These are phyloP conservation scores for Blepharisma japonicum DNA, from an alignment of 73 alveolate genomes.

Conservation along the genomic window DNA sequence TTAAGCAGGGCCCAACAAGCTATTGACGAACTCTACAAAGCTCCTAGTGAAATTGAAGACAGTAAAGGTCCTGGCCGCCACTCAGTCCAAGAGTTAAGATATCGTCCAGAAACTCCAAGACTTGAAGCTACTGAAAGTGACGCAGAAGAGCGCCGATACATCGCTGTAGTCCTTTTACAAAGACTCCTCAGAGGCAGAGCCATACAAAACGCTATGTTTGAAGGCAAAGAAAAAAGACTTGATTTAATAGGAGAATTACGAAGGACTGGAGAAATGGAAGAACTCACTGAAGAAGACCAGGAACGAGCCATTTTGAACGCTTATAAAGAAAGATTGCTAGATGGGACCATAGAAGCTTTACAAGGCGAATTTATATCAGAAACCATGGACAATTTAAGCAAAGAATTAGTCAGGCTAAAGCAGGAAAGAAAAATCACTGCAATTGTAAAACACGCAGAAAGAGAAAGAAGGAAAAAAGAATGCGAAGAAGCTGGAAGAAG, in stretches of 20 bases:
- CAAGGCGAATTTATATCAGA: constrained; percentile 93
- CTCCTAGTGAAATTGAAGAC: constrained; percentile 34
- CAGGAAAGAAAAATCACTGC: constrained; percentile 94
- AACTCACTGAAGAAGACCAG: constrained; percentile 86
- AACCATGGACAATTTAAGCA: constrained; percentile 89
- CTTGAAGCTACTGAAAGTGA: constrained; percentile 46
- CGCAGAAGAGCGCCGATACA: constrained; percentile 60
- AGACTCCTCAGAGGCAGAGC: constrained; percentile 97
- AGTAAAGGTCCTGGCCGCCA: constrained; percentile 47
- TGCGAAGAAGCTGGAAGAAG: constrained; percentile 98
- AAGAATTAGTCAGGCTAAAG: constrained; percentile 92
- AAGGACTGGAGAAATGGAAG: constrained; percentile 94
- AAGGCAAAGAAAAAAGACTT: constrained; percentile 96
- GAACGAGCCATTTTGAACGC: constrained; percentile 84
- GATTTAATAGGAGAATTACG: constrained; percentile 94
- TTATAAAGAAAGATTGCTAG: constrained; percentile 91
- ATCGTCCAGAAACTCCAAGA: constrained; percentile 52
- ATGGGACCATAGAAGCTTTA: constrained; percentile 95
- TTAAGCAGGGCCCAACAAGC: constrained; percentile 46
- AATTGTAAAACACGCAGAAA: constrained; percentile 95
- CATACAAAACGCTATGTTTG: constrained; percentile 94
- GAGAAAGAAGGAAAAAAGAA: constrained; percentile 97
- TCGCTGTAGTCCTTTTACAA: constrained; percentile 84
- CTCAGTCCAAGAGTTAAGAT: constrained; percentile 35
- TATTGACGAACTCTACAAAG: constrained; percentile 38